A percentile compares a stretch with the other conserved stretches of the same genome.
phyloP scores from a whole-genome alignment of 495 filamentous ascomycete genomes.

The Talaromyces trachyspermus region DNA sequence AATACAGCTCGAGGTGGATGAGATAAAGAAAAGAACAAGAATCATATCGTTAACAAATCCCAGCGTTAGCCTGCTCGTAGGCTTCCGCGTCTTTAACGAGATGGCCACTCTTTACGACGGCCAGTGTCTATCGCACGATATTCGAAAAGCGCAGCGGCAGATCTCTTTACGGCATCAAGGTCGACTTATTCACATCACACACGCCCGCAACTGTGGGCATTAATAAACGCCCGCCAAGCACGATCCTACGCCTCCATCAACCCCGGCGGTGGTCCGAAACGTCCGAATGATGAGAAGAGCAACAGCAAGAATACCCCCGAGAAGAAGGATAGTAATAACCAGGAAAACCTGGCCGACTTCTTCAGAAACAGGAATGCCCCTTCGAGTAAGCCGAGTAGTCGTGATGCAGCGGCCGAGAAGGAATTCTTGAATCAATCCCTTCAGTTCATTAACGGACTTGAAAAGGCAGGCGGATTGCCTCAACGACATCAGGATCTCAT shows the following conservation, averaged over 20 bases:
- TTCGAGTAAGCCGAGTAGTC: not conserved
- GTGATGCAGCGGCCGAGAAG: slow-evolving; percentile 2
- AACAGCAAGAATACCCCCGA: slow-evolving; percentile 16
- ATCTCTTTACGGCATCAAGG: slow-evolving; percentile 34
- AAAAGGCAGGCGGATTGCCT: not conserved
- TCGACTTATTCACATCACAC: slow-evolving; percentile 28
- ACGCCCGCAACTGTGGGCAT: slow-evolving; percentile 33
- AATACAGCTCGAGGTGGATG: no score
- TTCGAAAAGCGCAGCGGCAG: slow-evolving; percentile 47
- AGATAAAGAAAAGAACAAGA: no score
- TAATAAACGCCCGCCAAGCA: slow-evolving; percentile 38
- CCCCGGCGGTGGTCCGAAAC: slow-evolving; percentile 36
- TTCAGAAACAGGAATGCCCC: slow-evolving; percentile 2
- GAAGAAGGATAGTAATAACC: slow-evolving; percentile 16
- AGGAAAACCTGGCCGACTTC: slow-evolving; percentile 7
- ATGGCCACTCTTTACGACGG: slow-evolving; percentile 62
- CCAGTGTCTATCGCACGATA: slow-evolving; percentile 57
- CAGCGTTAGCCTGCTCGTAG: slow-evolving; percentile 1
- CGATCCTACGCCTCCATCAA: slow-evolving; percentile 50
- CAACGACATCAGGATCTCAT: slow-evolving; percentile 6
- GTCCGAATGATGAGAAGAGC: slow-evolving; percentile 26
- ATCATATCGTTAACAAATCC: no score
- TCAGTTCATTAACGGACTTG: not conserved
- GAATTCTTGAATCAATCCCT: not conserved
- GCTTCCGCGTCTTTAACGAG: slow-evolving; percentile 27